These are phyloP conservation scores for Podospora tetraspora DNA, from an alignment of 495 filamentous ascomycete genomes.

Conservation along the genomic window DNA sequence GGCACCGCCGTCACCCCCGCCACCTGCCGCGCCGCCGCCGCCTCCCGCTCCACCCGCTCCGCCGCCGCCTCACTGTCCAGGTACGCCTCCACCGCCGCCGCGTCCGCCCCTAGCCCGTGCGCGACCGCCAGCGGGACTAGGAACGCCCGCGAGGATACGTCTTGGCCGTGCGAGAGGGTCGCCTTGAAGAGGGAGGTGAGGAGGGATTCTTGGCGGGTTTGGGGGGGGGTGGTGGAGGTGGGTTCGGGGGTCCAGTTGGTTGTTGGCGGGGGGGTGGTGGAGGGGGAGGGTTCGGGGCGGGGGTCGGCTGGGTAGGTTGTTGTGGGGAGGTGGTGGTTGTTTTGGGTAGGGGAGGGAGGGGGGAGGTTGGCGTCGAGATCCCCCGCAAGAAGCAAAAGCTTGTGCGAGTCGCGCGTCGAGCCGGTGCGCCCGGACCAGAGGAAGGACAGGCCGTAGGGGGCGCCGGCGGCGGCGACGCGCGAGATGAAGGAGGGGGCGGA, in stretches of 20 bases:
- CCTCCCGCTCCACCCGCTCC: constrained; percentile 23
- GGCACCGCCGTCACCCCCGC: constrained; percentile 67
- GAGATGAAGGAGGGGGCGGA: constrained; percentile 14
- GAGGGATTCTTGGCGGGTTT: constrained; percentile 51
- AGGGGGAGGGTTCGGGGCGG: not conserved
- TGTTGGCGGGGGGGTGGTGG: not conserved
- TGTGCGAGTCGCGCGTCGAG: constrained; percentile 69
- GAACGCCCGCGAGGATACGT: constrained; percentile 58
- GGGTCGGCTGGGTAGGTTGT: not conserved
- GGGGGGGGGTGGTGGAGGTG: not conserved
- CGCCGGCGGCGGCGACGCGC: constrained; percentile 15
- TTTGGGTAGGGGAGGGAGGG: not conserved
- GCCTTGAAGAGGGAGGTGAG: constrained; percentile 61
- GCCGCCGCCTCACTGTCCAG: constrained; percentile 47
- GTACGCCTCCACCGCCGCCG: constrained; percentile 52
- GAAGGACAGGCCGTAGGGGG: constrained; percentile 56
- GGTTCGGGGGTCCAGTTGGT: not conserved
- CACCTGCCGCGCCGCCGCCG: constrained; percentile 37
- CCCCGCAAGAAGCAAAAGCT: constrained; percentile 64
- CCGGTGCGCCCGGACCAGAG: constrained; percentile 67
- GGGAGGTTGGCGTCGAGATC: constrained; percentile 40
- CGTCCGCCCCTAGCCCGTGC: constrained; percentile 48
- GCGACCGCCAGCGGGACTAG: constrained; percentile 52
- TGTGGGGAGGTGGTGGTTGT: not conserved
- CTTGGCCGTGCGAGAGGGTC: constrained; percentile 68